Evolutionary conservation across 192 early-diverging fungal species (phyloP).

Genomic region (Coemansia sp.): DNA sequence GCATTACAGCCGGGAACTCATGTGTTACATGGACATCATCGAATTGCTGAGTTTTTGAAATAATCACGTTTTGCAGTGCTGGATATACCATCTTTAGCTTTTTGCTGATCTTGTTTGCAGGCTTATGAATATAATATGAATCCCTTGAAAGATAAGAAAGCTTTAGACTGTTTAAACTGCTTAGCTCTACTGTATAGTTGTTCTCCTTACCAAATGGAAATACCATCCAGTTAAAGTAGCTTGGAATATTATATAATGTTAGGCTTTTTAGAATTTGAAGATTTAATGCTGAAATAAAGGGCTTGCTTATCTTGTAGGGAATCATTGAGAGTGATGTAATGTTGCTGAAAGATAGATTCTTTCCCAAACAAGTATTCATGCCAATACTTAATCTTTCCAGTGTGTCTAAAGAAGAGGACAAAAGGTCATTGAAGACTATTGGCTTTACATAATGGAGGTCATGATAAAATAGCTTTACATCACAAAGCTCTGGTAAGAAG

Average conservation of each 20-base stretch:
- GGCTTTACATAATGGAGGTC: no score
- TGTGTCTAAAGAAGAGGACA: no score
- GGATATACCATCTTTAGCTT: background rate
- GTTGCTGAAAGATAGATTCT: background rate
- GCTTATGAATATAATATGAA: background rate
- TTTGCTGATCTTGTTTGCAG: background rate
- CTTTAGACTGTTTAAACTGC: background rate
- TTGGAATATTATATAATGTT: background rate
- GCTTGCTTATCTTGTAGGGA: background rate
- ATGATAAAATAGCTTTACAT: no score
- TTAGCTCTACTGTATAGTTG: background rate
- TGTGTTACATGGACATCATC: background rate
- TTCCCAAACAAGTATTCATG: no score
- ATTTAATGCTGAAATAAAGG: background rate
- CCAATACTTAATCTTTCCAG: no score
- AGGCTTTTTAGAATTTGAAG: background rate
- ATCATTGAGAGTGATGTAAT: background rate
- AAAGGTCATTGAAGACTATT: no score
- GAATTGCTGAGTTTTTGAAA: background rate
- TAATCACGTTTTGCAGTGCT: background rate
- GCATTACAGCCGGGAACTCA: background rate
- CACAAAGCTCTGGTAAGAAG: no score
- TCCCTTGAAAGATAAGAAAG: background rate
- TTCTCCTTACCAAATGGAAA: background rate
- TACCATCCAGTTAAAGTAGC: background rate